Evolutionary conservation across 768 basidiomycete genomes (phyloP).

Genomic region (Phylloporus rhodoxanthus): DNA sequence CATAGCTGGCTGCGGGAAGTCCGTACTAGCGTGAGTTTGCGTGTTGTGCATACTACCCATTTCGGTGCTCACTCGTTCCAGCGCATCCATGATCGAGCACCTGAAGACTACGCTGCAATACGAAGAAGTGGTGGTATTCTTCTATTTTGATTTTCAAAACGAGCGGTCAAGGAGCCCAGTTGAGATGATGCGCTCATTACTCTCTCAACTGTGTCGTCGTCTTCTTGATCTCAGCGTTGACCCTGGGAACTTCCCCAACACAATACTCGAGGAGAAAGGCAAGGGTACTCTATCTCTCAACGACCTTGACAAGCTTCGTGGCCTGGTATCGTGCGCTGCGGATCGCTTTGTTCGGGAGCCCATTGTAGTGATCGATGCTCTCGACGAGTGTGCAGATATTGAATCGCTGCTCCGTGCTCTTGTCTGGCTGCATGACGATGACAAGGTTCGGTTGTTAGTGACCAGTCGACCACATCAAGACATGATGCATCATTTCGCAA

Average conservation of each 20-base stretch:
- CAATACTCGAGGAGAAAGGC: background rate
- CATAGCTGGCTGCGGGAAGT: background rate
- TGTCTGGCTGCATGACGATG: background rate
- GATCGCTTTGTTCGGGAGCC: background rate
- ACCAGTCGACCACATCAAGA: too few species aligned
- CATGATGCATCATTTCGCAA: too few species aligned
- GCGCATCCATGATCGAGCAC: background rate
- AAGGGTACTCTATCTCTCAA: background rate
- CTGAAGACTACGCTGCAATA: background rate
- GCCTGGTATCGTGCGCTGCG: background rate
- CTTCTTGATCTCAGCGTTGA: background rate
- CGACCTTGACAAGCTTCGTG: too few species aligned
- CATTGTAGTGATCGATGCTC: constrained; percentile 5
- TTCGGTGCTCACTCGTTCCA: background rate
- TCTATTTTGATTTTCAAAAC: background rate
- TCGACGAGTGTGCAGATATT: too few species aligned
- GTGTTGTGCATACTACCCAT: background rate
- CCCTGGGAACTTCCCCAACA: background rate
- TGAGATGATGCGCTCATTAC: too few species aligned
- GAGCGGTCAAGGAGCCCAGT: too few species aligned
- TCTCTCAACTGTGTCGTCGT: background rate
- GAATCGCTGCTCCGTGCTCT: background rate
- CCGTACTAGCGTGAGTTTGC: background rate
- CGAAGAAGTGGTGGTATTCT: background rate
- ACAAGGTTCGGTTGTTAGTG: too few species aligned